Evolutionary conservation across 805 yeast species (phyloP), one percentile per base, ranked within the genome.

Genomic region (Saccharomycopsis guyanensis): DNA sequence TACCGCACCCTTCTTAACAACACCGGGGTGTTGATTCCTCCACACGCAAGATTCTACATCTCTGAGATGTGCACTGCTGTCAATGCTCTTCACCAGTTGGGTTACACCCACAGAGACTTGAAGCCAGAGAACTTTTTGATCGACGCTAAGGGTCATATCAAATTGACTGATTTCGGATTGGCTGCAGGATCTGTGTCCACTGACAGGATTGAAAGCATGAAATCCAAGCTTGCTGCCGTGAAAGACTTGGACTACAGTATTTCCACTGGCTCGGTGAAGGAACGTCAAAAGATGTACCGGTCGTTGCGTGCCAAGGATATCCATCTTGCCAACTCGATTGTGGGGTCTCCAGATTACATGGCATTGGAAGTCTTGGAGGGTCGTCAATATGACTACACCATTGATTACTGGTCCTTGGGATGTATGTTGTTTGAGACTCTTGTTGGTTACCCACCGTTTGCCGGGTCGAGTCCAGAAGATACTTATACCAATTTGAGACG

Each of bases 291-390:
- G 57, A 70, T 88, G 60, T 93, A 89, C 65, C 79, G 86, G 52
- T 79, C 82, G n/a, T 62, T 82, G 45, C 77, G 95, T 55, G 82
- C 78, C 50, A 59, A 62, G 4, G 95, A 88, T 56, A 74, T 86
- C 49, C 87, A 85, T 56, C 82, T 84, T 58, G 97, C 99, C 15
- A 86, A 86, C 57, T 87, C 97, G 1, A 86, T 91, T 56, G 99
- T 93, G 13, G 99, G 99, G 1, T 85, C 95, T 3, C 99, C 99
- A 1, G 99, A 93, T 64, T 93, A 93, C 61, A 93, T 93, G 99
- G 98, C 99, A 1, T 71, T 93, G 42, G 99, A 93, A 64, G 97
- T 93, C 10, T 75, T 93, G 45, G 95, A 87, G 64, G 98, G 98
- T 5, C 84, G 83, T 59, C 79, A 81, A 49, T 93, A 93, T 63